Evolutionary conservation across 2,329 filamentous ascomycete genomes (phyloP), one percentile per base, ranked within the genome.

Genomic region (Rutstroemia sydowiana): DNA sequence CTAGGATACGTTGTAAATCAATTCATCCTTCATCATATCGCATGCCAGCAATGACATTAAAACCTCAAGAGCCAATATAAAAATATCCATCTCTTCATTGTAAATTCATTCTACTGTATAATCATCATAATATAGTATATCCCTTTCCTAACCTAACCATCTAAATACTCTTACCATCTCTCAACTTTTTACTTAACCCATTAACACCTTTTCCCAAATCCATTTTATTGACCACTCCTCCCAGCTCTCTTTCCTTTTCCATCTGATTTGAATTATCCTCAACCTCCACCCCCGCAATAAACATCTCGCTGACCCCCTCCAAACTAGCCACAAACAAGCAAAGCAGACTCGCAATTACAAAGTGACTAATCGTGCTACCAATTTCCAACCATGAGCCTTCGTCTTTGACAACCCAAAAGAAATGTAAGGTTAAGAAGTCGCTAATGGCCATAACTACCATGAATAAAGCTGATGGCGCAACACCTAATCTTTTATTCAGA

Each of bases 371-470:
- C 3, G 89, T 96, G 26, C 89, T 95, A 30, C 93, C 93, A 66
- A 98, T 98, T 66, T 98, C 93, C 54, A 98, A 72, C 93, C 93
- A 98, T 20, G 87, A 93, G 0, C 93, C 93, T 67, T 98, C 93
- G 61, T 98, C 93, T 63, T 87, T 87, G 42, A 98, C 93, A 62
- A 95, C 88, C 82, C 88, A 98, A 71, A 98, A 98, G 74, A 98
- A 98, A 63, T 93, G 88, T 48, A 98, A 75, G 3, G 93, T 97
- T 66, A 97, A 76, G 45, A 95, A 81, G 66, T 98, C 93, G 55
- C 87, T 91, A 47, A 95, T 81, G 0, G 87, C 87, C 81, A 96
- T 95, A 46, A 95, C 90, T 2, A 92, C 73, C 85, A 96, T 96
- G 71, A 97, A 96, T 3, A 98, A 73, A 5, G 90, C 88, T 36